Percentiles rank a stretch among this genome's conserved stretches.
Evolutionary conservation across 2,329 filamentous ascomycete species (phyloP).

Genomic region (Blastomyces emzantsi): DNA sequence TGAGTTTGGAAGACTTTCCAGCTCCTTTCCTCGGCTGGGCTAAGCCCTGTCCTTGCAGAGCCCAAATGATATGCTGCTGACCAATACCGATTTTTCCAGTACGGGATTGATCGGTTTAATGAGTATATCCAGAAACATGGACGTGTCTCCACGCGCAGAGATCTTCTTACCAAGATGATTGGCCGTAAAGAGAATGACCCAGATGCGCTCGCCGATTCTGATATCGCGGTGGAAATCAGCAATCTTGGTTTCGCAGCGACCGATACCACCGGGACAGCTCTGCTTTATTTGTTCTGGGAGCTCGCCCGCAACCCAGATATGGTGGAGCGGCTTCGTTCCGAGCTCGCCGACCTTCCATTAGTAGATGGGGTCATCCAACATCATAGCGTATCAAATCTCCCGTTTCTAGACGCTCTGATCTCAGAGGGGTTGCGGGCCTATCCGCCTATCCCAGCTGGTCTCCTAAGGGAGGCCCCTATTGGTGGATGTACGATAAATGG

Average conservation of each 20-base stretch:
- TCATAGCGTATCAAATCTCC: constrained; percentile 1
- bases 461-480: constrained; percentile 4
- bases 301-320: constrained; percentile 6
- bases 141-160: constrained; percentile 6
- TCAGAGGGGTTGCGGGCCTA: constrained; percentile 8
- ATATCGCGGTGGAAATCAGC: constrained; percentile 9
- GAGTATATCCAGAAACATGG: constrained; percentile 9
- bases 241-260: constrained; percentile 9
- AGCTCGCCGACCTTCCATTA: constrained; percentile 6
- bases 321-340: constrained; percentile 1
- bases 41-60: not conserved
- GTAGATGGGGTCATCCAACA: constrained; percentile 7
- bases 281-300: constrained; percentile 10
- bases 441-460: constrained; percentile 5
- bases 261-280: constrained; percentile 8
- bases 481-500: constrained; percentile 6
- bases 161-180: constrained; percentile 11
- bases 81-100: not conserved
- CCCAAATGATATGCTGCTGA: not conserved
- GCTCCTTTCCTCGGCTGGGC: not conserved
- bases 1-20: not conserved
- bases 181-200: constrained; percentile 9
- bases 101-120: constrained; percentile 8
- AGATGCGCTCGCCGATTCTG: constrained; percentile 7
- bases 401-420: constrained; percentile 9